Conservation (phyloP, 192 early-diverging fungal species). For the Phycomyces blakesleeanus region DNA sequence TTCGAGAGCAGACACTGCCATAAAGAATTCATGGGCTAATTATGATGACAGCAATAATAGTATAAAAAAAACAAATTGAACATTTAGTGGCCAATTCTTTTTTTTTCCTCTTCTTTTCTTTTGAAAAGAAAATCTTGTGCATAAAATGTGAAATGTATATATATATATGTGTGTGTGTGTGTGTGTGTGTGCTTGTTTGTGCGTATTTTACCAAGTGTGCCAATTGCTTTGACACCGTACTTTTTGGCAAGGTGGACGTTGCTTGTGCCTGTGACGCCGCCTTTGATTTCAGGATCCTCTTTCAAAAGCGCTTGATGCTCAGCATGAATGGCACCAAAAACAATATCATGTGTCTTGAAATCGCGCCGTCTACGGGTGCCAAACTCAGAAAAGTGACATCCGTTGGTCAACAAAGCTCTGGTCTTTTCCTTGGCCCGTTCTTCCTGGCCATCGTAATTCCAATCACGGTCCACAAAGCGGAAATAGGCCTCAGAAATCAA, state of each 20-base stretch:
- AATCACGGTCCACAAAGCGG: conserved; percentile 62
- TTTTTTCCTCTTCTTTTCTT: background rate
- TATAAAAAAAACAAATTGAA: background rate
- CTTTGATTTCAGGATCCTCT: conserved; percentile 21
- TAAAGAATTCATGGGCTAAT: conserved; percentile 74
- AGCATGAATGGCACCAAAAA: conserved; percentile 43
- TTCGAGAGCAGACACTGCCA: conserved; percentile 67
- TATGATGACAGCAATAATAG: too few species aligned
- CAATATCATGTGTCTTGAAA: conserved; percentile 61
- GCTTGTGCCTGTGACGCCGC: conserved; percentile 60
- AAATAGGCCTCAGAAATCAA: conserved; percentile 71
- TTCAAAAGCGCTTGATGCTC: conserved; percentile 12
- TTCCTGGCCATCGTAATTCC: conserved; percentile 58
- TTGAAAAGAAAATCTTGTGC: too few species aligned
- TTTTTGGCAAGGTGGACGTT: conserved; percentile 65
- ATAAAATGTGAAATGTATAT: background rate
- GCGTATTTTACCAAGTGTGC: conserved; percentile 39
- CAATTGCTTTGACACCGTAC: conserved; percentile 37
- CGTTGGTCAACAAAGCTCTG: conserved; percentile 41
- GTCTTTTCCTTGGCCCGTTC: conserved; percentile 52
- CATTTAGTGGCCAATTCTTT: background rate
- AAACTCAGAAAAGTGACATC: conserved; percentile 76
- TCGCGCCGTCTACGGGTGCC: conserved; percentile 69
- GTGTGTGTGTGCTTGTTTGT: too few species aligned
- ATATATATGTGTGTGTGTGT: background rate